These are phyloP conservation scores for Byssoonygena ceratinophila DNA, from an alignment of 2,329 filamentous ascomycete genomes.

Conservation along the genomic window DNA sequence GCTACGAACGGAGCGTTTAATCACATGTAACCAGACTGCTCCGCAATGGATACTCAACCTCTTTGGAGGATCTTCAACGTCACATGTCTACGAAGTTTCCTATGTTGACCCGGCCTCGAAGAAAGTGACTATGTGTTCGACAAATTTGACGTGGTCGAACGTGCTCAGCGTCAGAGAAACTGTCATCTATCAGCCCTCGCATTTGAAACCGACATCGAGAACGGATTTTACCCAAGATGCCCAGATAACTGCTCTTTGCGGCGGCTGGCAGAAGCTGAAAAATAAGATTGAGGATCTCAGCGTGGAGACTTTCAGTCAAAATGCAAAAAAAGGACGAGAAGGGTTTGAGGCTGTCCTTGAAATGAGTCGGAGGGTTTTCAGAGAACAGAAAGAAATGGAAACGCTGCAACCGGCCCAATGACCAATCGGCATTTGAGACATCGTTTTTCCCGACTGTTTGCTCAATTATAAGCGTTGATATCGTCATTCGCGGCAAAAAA, in stretches of 20 bases:
- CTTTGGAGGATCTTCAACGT: constrained; percentile 68
- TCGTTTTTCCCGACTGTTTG: background rate
- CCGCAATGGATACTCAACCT: constrained; percentile 56
- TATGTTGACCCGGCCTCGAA: constrained; percentile 78
- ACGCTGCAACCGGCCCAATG: constrained; percentile 20
- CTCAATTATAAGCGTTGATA: background rate
- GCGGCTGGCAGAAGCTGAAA: constrained; percentile 94
- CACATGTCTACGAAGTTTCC: constrained; percentile 86
- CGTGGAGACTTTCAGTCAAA: constrained; percentile 80
- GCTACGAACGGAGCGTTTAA: constrained; percentile 61
- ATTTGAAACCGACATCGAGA: constrained; percentile 39
- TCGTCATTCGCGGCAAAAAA: constrained; percentile 2
- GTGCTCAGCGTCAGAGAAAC: constrained; percentile 88
- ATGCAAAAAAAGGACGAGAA: constrained; percentile 78
- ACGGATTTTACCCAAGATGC: constrained; percentile 85
- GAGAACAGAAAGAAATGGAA: constrained; percentile 66
- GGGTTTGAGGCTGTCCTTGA: constrained; percentile 91
- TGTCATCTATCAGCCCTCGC: constrained; percentile 65
- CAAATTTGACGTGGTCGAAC: constrained; percentile 88
- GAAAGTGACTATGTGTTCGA: constrained; percentile 92
- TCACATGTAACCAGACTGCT: constrained; percentile 41
- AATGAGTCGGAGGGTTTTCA: constrained; percentile 84
- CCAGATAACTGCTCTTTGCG: constrained; percentile 84
- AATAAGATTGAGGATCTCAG: constrained; percentile 91
- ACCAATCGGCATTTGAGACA: background rate